Conservation (phyloP, 768 basidiomycete species). For the Naganishia vishniacii region DNA sequence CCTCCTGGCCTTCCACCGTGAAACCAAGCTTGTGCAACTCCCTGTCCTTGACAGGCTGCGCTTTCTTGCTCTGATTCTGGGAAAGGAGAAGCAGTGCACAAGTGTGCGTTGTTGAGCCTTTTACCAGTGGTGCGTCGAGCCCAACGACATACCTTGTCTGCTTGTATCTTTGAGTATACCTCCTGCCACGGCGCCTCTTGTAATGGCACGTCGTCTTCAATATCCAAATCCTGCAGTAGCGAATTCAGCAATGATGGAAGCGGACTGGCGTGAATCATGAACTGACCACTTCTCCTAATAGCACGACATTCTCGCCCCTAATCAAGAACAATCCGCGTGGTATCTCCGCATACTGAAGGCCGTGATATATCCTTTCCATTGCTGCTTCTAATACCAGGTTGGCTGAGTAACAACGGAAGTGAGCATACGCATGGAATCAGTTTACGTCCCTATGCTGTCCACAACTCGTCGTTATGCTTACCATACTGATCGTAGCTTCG, state of each 20-base stretch:
- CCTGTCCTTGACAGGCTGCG: constrained; percentile 69
- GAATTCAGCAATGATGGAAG: not conserved
- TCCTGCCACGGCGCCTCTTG: constrained; percentile 66
- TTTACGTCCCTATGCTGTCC: not conserved
- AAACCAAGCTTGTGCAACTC: constrained; percentile 82
- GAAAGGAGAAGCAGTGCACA: constrained; percentile 21
- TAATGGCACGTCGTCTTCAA: constrained; percentile 79
- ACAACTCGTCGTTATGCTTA: constrained; percentile 50
- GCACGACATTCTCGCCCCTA: constrained; percentile 94
- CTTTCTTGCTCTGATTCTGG: constrained; percentile 58
- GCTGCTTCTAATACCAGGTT: constrained; percentile 96
- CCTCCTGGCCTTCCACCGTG: constrained; percentile 91
- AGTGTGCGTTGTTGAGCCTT: not conserved
- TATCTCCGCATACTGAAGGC: constrained; percentile 68
- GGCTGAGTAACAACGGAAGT: constrained; percentile 54
- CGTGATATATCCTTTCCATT: constrained; percentile 88
- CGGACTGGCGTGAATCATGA: not conserved
- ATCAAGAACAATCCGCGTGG: constrained; percentile 80
- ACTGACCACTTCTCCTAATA: constrained; percentile 92
- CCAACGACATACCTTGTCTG: constrained; percentile 54
- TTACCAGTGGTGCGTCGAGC: not conserved
- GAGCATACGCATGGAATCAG: not conserved
- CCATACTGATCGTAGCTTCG: constrained; percentile 98
- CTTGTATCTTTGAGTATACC: constrained; percentile 66
- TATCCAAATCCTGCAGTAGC: constrained; percentile 70